Conservation (phyloP, 2,329 filamentous ascomycete species). For the Colletotrichum musicola region DNA sequence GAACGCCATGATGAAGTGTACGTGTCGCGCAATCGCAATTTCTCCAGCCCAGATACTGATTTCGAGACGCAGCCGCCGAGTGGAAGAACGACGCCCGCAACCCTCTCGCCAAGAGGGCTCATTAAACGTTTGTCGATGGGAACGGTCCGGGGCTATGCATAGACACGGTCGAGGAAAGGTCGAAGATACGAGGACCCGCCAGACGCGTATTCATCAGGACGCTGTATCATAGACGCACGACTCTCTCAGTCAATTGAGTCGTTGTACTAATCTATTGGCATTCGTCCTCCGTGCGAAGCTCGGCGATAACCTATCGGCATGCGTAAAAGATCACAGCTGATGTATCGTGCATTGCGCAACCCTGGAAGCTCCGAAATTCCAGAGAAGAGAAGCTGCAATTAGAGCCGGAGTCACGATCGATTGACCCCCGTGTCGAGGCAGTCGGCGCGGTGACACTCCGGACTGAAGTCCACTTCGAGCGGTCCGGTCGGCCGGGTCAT, state of each 20-base stretch:
- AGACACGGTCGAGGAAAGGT: constrained; percentile 24
- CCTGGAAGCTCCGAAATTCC: too few species aligned
- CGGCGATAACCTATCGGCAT: too few species aligned
- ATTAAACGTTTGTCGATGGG: constrained; percentile 53
- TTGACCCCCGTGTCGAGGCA: not conserved
- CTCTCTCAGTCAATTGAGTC: constrained; percentile 32
- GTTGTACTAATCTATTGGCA: constrained; percentile 27
- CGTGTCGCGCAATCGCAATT: constrained; percentile 41
- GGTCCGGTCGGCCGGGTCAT: constrained; percentile 3
- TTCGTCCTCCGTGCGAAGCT: not conserved
- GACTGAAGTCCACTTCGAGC: constrained; percentile 13
- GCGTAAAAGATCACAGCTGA: too few species aligned
- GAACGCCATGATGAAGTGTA: constrained; percentile 83
- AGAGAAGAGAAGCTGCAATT: not conserved
- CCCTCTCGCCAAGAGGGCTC: constrained; percentile 67
- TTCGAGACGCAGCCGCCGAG: constrained; percentile 77
- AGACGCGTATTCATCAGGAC: constrained; percentile 27
- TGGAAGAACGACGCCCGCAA: constrained; percentile 98
- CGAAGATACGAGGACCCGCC: constrained; percentile 18
- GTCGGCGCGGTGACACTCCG: not conserved
- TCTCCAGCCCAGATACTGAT: constrained; percentile 42
- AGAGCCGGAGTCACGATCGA: not conserved
- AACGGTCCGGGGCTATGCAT: constrained; percentile 27
- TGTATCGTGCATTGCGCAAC: too few species aligned
- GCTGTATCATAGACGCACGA: constrained; percentile 42